Percentiles rank a stretch among this genome's conserved stretches.
phyloP scores from a whole-genome alignment of 1,139 yeast genomes.

The Nakaseomyces delphensis region DNA sequence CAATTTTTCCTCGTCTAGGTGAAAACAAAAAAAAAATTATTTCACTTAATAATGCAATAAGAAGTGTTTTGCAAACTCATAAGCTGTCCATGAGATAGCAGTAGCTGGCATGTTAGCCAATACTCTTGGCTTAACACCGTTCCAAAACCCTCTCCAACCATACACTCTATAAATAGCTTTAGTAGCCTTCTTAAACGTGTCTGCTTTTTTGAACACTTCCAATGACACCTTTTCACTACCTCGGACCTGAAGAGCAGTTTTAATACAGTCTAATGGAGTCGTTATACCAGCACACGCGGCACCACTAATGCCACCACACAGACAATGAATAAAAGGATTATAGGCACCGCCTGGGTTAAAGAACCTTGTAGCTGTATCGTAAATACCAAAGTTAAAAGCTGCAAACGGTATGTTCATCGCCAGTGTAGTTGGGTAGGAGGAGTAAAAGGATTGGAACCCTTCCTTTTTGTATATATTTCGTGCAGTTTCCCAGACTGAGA shows the following conservation, averaged over 20 bases:
- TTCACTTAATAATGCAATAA: conserved; percentile 9
- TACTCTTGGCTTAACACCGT: conserved; percentile 86
- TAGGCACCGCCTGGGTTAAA: conserved; percentile 71
- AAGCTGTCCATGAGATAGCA: conserved; percentile 96
- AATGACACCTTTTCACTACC: conserved; percentile 34
- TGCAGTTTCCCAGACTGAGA: conserved; percentile 34
- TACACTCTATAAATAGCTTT: conserved; percentile 53
- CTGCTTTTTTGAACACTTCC: conserved; percentile 46
- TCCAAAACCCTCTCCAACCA: conserved; percentile 62
- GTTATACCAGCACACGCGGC: conserved; percentile 96
- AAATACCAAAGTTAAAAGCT: conserved; percentile 86
- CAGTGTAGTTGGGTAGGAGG: conserved; percentile 90
- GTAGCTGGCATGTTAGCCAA: conserved; percentile 95
- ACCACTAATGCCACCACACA: conserved; percentile 91
- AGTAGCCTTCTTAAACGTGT: conserved; percentile 67
- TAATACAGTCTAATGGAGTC: conserved; percentile 89
- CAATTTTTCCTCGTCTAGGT: too few relatives aligned
- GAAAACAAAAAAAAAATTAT: too few relatives aligned
- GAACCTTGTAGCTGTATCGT: conserved; percentile 69
- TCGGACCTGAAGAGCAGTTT: conserved; percentile 67
- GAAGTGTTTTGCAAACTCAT: conserved; percentile 78
- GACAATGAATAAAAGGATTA: conserved; percentile 86
- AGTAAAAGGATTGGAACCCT: conserved; percentile 76
- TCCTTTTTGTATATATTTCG: conserved; percentile 53
- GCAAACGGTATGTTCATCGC: conserved; percentile 93